Evolutionary conservation across 2,329 filamentous ascomycete genomes (phyloP), one percentile per base, ranked within the genome.

Genomic region (Fusarium heterosporum): DNA sequence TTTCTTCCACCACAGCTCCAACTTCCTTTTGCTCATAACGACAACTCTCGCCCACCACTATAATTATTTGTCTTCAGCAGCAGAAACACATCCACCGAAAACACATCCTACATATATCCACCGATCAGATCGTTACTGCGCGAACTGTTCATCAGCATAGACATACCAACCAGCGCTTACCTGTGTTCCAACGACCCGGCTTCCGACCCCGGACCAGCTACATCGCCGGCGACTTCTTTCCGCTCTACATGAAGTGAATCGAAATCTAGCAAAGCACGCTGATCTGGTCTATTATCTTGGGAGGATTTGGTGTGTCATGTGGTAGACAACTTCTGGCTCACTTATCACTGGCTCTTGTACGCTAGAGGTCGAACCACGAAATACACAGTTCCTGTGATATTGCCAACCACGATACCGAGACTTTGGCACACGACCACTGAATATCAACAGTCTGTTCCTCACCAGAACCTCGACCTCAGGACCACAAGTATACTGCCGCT

Each of bases 341-440:
- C 28, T 30, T 39, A 25, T 36, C 40, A 28, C 47, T 52, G 38
- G 30, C 14, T 34, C 38, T 36, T 52, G 26, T 22, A 51, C 32
- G 30, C 49, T 67, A 67, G 16, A 55, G 55, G 39, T 41, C 30
- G 39, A 29, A 68, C 50, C 25, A 55, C 58, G 29, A 46, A 41
- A 25, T 30, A 19, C 28, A 50, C 30, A n/a, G 34, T 32, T 41
- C 17, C 10, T 36, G 16, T 34, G 17, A 32, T 5, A 32, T 45
- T 40, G 25, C 29, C 32, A 49, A 30, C 41, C 22, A 41, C 19
- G 40, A 14, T 13, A 9, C 42, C 14, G 17, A 30, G 34, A 14
- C 43, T 16, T 34, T n/a, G 40, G 19, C 32, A 19, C 46, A 42
- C 54, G 14, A n/a, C 29, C 22, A 16, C 16, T 54, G 51, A 41